phyloP scores from a whole-genome alignment of 192 early-diverging fungal genomes.

The Rhizoclosmatium globosum region DNA sequence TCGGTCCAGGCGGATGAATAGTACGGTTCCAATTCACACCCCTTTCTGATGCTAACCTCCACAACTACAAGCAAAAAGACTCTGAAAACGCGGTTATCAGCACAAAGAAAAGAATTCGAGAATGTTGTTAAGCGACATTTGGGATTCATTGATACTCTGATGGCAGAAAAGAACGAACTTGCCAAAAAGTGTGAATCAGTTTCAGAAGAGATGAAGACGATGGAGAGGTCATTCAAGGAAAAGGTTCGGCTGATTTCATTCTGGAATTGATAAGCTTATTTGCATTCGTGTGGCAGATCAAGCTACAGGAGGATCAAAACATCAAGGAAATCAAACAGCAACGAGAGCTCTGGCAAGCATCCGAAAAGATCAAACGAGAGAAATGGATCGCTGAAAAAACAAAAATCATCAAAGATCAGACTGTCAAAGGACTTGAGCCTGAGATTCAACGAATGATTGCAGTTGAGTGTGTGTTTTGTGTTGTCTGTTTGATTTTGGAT shows the following conservation, averaged over 20 bases:
- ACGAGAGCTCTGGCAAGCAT: constrained; percentile 60
- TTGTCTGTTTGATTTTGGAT: constrained; percentile 5
- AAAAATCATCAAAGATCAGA: constrained; percentile 68
- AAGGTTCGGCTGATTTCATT: constrained; percentile 40
- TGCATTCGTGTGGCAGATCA: constrained; percentile 34
- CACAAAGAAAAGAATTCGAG: constrained; percentile 70
- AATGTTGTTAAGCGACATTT: constrained; percentile 65
- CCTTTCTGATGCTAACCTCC: background rate
- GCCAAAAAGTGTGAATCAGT: constrained; percentile 58
- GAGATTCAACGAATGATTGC: constrained; percentile 68
- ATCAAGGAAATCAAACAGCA: constrained; percentile 60
- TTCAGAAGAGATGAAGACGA: constrained; percentile 57
- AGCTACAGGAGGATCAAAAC: constrained; percentile 58
- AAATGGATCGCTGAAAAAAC: constrained; percentile 72
- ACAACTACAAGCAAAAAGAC: constrained; percentile 49
- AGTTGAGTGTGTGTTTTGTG: constrained; percentile 34
- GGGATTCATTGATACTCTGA: constrained; percentile 63
- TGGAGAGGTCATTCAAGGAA: constrained; percentile 58
- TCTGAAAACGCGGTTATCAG: constrained; percentile 62
- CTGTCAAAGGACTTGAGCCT: constrained; percentile 67
- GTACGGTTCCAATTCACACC: constrained; percentile 35
- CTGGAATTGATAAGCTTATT: background rate
- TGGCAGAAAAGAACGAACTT: constrained; percentile 67
- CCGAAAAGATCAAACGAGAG: constrained; percentile 67
- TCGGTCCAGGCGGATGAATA: constrained; percentile 50